Base-by-base conservation (phyloP, 148 eudicot genomes). In the Amaranthus hypochondriacus region DNA sequence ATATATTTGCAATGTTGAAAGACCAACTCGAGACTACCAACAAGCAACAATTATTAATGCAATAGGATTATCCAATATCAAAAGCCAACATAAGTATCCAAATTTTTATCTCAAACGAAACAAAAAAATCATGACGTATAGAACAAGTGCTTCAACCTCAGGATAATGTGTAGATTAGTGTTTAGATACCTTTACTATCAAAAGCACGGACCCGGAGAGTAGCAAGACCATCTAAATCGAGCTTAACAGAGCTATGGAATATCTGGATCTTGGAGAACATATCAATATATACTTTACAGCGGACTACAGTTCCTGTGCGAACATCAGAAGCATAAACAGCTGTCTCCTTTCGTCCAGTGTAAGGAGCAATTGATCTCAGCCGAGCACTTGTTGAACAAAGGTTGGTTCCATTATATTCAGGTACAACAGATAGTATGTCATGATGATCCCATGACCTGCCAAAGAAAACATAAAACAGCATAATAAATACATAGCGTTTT, bases 371-470 rank as follows among this genome's bases (percentile, higher is more conserved):
- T 61, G 98, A 93, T 78, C 81, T 86, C 73, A 93, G 79, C 60
- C 90, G 85, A 68, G 96, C 98, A 89, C 96, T 90, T n/a, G 96
- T 87, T 59, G 96, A 89, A 80, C 98, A 93, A 70, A 70, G 98
- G 61, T 79, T 85, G 79, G 87, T 90, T 58, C 72, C 77, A 83
- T 93, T 90, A 57, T 82, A 87, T 82, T 93, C 96, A 59, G 98
- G 98, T 67, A 82, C 72, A 78, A 93, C 88, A 75, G 92, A 82
- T 62, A 93, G 77, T 59, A 93, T 72, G 80, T 93, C 96, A 77
- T 90, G 98, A 86, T 93, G 98, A 84, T 93, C 98, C 98, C 98
- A 93, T 46, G 98, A 86, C 98, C 98, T 93, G 78, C 70, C 73
- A 78, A 72, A 77, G 75, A 54, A 80, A 44, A 73, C 7, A 48